A percentile compares a stretch with the other conserved stretches of the same genome.
These are phyloP conservation scores for Rheum nobile DNA, from an alignment of 148 eudicot species.

Conservation along the genomic window DNA sequence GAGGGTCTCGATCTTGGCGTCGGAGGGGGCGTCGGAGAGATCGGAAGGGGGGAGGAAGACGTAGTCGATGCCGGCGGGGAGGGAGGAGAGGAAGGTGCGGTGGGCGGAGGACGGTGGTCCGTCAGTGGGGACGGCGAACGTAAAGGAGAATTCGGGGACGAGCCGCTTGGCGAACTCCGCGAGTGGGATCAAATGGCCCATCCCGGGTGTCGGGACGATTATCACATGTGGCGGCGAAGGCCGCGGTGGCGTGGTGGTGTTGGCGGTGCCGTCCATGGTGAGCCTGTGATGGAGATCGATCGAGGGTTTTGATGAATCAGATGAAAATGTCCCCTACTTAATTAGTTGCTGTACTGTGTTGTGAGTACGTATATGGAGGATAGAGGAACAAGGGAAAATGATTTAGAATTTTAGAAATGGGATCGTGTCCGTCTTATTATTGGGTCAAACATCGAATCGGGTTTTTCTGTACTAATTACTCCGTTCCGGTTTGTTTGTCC, in stretches of 20 bases:
- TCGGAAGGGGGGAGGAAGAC: constrained; percentile 22
- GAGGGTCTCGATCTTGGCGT: constrained; percentile 23
- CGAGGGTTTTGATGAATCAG: neutral
- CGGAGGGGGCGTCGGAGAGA: constrained; percentile 25
- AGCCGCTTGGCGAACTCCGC: constrained; percentile 28
- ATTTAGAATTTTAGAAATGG: too few relatives aligned
- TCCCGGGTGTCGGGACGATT: constrained; percentile 43
- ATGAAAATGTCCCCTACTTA: neutral
- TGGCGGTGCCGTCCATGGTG: neutral
- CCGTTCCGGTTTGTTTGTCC: too few relatives aligned
- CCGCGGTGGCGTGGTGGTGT: neutral
- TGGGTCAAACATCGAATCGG: too few relatives aligned
- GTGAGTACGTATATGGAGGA: too few relatives aligned
- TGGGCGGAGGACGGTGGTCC: constrained; percentile 26
- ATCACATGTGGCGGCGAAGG: constrained; percentile 25
- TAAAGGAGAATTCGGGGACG: constrained; percentile 13
- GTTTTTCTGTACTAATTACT: too few relatives aligned
- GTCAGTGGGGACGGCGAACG: constrained; percentile 26
- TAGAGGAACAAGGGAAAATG: too few relatives aligned
- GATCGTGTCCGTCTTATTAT: too few relatives aligned
- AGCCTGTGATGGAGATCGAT: neutral
- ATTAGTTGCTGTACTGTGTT: too few relatives aligned
- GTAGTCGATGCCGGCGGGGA: constrained; percentile 18
- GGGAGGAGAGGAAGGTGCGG: constrained; percentile 21
- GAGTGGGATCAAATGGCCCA: constrained; percentile 49